Conservation (phyloP, 2,329 filamentous ascomycete genomes). For the Penicillium sp. region DNA sequence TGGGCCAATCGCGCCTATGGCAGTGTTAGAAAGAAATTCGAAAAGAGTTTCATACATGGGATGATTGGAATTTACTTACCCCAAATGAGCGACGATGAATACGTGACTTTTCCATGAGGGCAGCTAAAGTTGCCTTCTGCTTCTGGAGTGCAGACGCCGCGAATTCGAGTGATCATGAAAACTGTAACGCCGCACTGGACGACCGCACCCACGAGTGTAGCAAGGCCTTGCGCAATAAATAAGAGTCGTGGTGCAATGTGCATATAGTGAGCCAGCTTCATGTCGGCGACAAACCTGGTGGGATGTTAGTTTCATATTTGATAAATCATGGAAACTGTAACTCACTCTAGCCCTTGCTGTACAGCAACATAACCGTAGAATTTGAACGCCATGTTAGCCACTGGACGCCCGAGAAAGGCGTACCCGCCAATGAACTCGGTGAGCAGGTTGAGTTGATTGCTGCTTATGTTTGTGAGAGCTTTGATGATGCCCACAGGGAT, state of each 20-base stretch:
- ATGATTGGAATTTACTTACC: slow-evolving; percentile 51
- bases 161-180: slow-evolving; percentile 51
- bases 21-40: neutral
- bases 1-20: slow-evolving; percentile 62
- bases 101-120: slow-evolving; percentile 60
- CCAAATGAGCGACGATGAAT: slow-evolving; percentile 71
- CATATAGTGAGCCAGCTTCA: slow-evolving; percentile 60
- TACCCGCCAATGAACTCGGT: slow-evolving; percentile 53
- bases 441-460: slow-evolving; percentile 51
- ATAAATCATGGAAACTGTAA: neutral
- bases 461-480: slow-evolving; percentile 51
- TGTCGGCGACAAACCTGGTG: slow-evolving; percentile 63
- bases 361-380: slow-evolving; percentile 70
- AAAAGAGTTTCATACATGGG: neutral
- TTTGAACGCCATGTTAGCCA: slow-evolving; percentile 66
- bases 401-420: slow-evolving; percentile 47
- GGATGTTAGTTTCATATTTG: neutral
- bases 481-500: slow-evolving; percentile 52
- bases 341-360: slow-evolving; percentile 58
- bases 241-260: slow-evolving; percentile 51
- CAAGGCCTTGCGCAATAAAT: slow-evolving; percentile 54
- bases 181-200: slow-evolving; percentile 54
- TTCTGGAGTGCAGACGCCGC: slow-evolving; percentile 55
- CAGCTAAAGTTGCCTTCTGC: slow-evolving; percentile 61
- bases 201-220: slow-evolving; percentile 51